phyloP scores from a whole-genome alignment of 164 flowering plant genomes.

The Hamamelis virginiana region DNA sequence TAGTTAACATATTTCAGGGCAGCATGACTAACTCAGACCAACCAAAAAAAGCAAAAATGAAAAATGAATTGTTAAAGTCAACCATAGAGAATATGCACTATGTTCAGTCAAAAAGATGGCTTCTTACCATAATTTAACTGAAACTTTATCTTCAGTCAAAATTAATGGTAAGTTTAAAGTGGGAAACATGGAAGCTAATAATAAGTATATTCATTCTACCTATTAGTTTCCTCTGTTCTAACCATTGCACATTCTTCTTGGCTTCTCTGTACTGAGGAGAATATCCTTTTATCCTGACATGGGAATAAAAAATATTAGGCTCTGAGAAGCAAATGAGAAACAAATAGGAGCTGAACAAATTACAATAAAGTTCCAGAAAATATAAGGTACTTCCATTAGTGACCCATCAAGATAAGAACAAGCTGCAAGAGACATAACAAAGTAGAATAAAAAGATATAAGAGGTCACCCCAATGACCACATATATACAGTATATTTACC shows the following conservation, averaged over 20 bases:
- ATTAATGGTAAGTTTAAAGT: background rate
- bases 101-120: background rate
- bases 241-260: slow-evolving; percentile 26
- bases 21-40: too few species aligned
- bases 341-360: slow-evolving; percentile 5
- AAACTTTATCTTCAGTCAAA: background rate
- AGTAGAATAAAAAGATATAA: background rate
- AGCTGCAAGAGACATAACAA: slow-evolving; percentile 1
- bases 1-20: too few species aligned
- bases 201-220: slow-evolving; percentile 22
- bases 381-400: background rate
- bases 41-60: too few species aligned
- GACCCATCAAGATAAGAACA: background rate
- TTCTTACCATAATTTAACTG: background rate
- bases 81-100: too few species aligned
- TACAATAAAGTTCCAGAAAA: background rate
- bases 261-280: slow-evolving; percentile 27
- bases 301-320: slow-evolving; percentile 4
- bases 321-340: background rate
- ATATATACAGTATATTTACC: background rate
- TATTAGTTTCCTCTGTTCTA: slow-evolving; percentile 20
- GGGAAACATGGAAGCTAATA: background rate
- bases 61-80: too few species aligned
- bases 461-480: background rate
- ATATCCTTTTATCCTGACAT: slow-evolving; percentile 38